Conservation (phyloP, 2,329 filamentous ascomycete genomes). For the Orbilia brochopaga region DNA sequence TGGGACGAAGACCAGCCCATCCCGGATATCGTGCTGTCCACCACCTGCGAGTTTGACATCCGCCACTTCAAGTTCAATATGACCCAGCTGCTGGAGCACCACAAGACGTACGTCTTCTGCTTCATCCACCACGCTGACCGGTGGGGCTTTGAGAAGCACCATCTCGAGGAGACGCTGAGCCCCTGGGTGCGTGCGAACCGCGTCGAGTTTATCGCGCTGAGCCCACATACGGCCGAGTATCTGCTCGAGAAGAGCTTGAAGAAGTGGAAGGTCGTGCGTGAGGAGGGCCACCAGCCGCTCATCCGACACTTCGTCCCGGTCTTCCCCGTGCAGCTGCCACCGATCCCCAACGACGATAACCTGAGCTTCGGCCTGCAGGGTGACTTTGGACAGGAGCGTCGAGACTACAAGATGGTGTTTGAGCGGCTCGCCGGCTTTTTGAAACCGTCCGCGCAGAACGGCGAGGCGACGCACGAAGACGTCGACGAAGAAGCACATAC, state of each 20-base stretch:
- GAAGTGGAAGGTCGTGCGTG: slow-evolving; percentile 52
- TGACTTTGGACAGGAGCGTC: slow-evolving; percentile 54
- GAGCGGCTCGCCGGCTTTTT: slow-evolving; percentile 53
- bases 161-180: slow-evolving; percentile 48
- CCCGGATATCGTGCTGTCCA: slow-evolving; percentile 54
- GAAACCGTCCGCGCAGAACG: slow-evolving; percentile 29
- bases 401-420: slow-evolving; percentile 55
- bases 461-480: slow-evolving; percentile 12
- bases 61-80: slow-evolving; percentile 49
- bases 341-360: slow-evolving; percentile 28
- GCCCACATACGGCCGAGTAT: slow-evolving; percentile 54
- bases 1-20: slow-evolving; percentile 30
- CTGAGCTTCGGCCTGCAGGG: slow-evolving; percentile 55
- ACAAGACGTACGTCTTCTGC: slow-evolving; percentile 55
- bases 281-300: slow-evolving; percentile 41
- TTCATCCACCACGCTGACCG: slow-evolving; percentile 54
- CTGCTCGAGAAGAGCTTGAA: slow-evolving; percentile 52
- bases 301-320: slow-evolving; percentile 54
- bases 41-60: slow-evolving; percentile 55
- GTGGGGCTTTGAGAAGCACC: slow-evolving; percentile 50
- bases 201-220: slow-evolving; percentile 54
- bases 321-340: slow-evolving; percentile 54
- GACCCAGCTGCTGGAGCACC: slow-evolving; percentile 51
- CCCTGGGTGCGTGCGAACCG: slow-evolving; percentile 53
- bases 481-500: slow-evolving; percentile 40